phyloP scores from a whole-genome alignment of 352 stramenopile species.

The Globisporangium orthogonon region DNA sequence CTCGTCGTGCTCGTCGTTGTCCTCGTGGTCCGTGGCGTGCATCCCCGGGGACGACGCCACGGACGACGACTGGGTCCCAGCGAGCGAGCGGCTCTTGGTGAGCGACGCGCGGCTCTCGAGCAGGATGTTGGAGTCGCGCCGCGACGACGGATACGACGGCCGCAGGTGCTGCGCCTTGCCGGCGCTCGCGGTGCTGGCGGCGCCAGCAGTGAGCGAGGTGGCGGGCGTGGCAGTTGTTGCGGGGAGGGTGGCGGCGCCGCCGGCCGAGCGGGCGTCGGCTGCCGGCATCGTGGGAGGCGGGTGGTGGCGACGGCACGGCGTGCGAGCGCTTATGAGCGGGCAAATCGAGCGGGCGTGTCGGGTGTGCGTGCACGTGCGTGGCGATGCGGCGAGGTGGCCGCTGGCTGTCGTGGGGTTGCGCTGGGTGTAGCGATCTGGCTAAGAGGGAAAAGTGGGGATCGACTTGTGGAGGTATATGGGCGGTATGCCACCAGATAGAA shows the following conservation, averaged over 20 bases:
- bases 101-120: slow-evolving; percentile 44
- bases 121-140: slow-evolving; percentile 16
- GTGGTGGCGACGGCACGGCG: background rate
- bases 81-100: slow-evolving; percentile 34
- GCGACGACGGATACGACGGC: slow-evolving; percentile 11
- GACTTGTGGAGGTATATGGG: background rate
- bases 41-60: slow-evolving; percentile 13
- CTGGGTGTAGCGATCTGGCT: too few species aligned
- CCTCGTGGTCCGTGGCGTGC: slow-evolving; percentile 6
- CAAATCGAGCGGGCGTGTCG: too few species aligned
- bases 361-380: background rate
- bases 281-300: background rate
- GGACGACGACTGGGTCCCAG: slow-evolving; percentile 12
- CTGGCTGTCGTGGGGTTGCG: too few species aligned
- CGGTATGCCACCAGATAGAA: too few species aligned
- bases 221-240: too few species aligned
- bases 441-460: background rate
- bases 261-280: background rate
- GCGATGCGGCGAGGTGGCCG: background rate
- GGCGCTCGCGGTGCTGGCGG: background rate
- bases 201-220: background rate
- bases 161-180: slow-evolving; percentile 1
- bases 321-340: background rate
- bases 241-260: background rate
- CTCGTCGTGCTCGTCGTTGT: slow-evolving; percentile 10